Evolutionary conservation across 768 basidiomycete genomes (phyloP).

Genomic region (Amanita rubescens): DNA sequence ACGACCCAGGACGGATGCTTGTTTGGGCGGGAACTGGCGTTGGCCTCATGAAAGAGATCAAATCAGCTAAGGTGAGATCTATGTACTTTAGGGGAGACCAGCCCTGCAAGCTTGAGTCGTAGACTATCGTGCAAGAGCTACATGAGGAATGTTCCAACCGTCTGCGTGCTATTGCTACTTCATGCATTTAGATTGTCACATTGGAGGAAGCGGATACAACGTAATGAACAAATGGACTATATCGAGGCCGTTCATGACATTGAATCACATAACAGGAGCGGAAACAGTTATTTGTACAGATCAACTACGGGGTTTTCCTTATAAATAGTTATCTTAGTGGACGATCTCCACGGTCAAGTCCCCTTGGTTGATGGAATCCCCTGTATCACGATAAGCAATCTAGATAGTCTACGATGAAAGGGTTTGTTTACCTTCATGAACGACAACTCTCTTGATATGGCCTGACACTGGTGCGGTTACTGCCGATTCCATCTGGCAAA

Average conservation of each 20-base stretch:
- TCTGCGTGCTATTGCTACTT: slow-evolving; percentile 15
- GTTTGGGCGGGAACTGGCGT: slow-evolving; percentile 69
- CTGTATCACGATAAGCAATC: slow-evolving; percentile 26
- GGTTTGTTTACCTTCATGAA: slow-evolving; percentile 62
- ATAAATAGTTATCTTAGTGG: slow-evolving; percentile 30
- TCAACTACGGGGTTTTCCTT: not conserved
- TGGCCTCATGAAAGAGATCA: slow-evolving; percentile 39
- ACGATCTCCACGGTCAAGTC: slow-evolving; percentile 88
- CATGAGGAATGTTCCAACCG: slow-evolving; percentile 35
- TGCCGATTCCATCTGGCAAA: slow-evolving; percentile 86
- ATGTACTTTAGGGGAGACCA: not conserved
- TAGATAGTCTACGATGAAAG: not conserved
- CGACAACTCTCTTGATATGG: slow-evolving; percentile 88
- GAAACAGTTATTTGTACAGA: not conserved
- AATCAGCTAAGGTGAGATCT: slow-evolving; percentile 31
- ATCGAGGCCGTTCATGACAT: not conserved
- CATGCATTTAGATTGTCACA: too few species aligned
- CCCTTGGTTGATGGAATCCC: slow-evolving; percentile 92
- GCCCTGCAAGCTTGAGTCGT: slow-evolving; percentile 1
- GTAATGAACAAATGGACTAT: too few species aligned
- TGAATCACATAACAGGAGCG: too few species aligned
- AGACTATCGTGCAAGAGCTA: slow-evolving; percentile 52
- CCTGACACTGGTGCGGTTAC: slow-evolving; percentile 97
- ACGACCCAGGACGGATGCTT: slow-evolving; percentile 44
- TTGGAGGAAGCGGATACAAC: too few species aligned